A percentile compares a stretch with the other conserved stretches of the same genome.
Evolutionary conservation across 805 yeast species (phyloP).

Genomic region (Priceomyces carsonii): DNA sequence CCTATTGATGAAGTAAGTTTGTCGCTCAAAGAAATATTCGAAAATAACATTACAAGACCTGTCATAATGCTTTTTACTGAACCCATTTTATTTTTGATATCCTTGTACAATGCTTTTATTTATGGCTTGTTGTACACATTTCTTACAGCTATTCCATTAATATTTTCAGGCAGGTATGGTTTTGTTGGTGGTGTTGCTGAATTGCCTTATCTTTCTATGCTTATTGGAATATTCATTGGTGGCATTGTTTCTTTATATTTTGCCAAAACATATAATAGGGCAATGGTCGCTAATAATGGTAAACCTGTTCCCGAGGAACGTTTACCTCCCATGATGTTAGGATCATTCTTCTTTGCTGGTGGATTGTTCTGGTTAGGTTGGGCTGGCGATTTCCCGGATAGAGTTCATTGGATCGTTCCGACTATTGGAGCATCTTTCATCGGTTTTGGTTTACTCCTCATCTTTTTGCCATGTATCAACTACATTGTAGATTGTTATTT

Average conservation of each 20-base stretch:
- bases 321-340: conserved; percentile 73
- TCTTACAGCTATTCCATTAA: conserved; percentile 37
- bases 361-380: conserved; percentile 88
- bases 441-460: conserved; percentile 51
- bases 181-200: conserved; percentile 23
- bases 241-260: conserved; percentile 28
- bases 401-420: conserved; percentile 79
- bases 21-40: conserved; percentile 17
- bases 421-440: conserved; percentile 44
- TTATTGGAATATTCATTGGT: conserved; percentile 35
- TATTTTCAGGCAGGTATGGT: conserved; percentile 39
- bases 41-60: conserved; percentile 30
- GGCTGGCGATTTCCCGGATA: conserved; percentile 74
- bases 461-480: conserved; percentile 60
- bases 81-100: conserved; percentile 39
- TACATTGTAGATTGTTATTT: conserved; percentile 64
- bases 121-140: conserved; percentile 42
- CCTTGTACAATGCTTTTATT: conserved; percentile 32
- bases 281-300: conserved; percentile 53
- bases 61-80: conserved; percentile 27
- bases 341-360: conserved; percentile 68
- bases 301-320: conserved; percentile 76
- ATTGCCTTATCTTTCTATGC: conserved; percentile 31
- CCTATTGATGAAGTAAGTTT: conserved; percentile 21
- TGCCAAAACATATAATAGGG: conserved; percentile 9